Conservation (phyloP, 2,329 filamentous ascomycete genomes). For the Calonectria pauciramosa region DNA sequence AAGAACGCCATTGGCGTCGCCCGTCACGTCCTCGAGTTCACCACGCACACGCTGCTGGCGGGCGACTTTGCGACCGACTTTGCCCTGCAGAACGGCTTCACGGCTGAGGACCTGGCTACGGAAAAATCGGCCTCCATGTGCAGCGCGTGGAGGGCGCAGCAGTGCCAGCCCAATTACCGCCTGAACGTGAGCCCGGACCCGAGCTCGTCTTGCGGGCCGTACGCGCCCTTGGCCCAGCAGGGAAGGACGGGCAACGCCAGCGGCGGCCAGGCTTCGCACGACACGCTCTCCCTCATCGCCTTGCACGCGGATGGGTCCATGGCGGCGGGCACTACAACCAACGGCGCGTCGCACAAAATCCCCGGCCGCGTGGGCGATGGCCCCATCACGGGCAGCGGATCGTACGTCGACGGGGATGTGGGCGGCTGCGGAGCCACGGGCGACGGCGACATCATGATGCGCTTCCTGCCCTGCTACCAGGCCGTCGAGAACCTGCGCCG, state of each 20-base stretch:
- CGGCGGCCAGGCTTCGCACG: slow-evolving; percentile 55
- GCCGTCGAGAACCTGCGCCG: slow-evolving; percentile 66
- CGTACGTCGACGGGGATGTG: slow-evolving; percentile 67
- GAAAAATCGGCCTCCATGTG: slow-evolving; percentile 56
- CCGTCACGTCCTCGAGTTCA: slow-evolving; percentile 64
- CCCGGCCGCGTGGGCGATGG: slow-evolving; percentile 69
- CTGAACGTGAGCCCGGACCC: slow-evolving; percentile 61
- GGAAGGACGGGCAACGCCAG: background rate
- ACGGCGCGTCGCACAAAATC: slow-evolving; percentile 67
- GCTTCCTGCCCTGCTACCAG: slow-evolving; percentile 70
- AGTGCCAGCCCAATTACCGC: slow-evolving; percentile 68
- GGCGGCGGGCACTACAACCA: slow-evolving; percentile 69
- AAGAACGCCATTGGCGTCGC: slow-evolving; percentile 64
- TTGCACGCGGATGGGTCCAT: slow-evolving; percentile 60
- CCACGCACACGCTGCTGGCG: slow-evolving; percentile 64
- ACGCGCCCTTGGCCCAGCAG: slow-evolving; percentile 49
- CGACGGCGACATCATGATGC: slow-evolving; percentile 70
- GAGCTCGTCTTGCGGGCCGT: slow-evolving; percentile 60
- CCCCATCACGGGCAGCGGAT: slow-evolving; percentile 67
- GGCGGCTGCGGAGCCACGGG: slow-evolving; percentile 70
- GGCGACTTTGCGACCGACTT: slow-evolving; percentile 68
- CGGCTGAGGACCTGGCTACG: slow-evolving; percentile 59
- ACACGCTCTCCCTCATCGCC: slow-evolving; percentile 68
- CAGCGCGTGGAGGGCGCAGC: slow-evolving; percentile 55
- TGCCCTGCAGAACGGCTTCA: slow-evolving; percentile 65